Evolutionary conservation across 805 yeast genomes (phyloP), one percentile per base, ranked within the genome.

Genomic region (Wickerhamomyces canadensis): DNA sequence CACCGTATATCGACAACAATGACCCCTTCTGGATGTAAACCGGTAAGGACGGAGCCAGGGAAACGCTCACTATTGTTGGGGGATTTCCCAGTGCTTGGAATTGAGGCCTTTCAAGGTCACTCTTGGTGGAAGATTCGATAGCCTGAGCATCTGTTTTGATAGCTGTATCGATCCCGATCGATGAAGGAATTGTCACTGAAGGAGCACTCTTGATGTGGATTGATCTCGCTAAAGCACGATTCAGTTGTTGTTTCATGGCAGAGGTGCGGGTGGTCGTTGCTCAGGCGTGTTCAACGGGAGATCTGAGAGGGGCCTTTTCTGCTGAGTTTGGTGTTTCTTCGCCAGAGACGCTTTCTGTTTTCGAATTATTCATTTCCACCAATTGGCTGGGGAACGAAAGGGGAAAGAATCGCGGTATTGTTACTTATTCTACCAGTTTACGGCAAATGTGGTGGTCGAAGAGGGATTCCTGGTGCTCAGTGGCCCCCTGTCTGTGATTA

Each of bases 11-110:
- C 3, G 79, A 62, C 34, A 79, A 55, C 22, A 80, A 51, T 0
- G 81, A 64, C 3, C 76, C 73, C 27, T 66, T 61, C 28, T 69
- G 63, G 11, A 77, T 56, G 42, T 64, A 61, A 2, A 76, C 55
- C 0, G 84, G 83, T 1, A 74, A 58, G 0, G 84, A 77, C 1
- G 85, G 78, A 1, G 80, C 78, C n/a, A 74, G 51, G 1, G 66
- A 58, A n/a, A 77, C 53, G 6, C 73, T 62, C 17, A 77, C 55
- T 0, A 76, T 62, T 0, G 77, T 61, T 17, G 73, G 68, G 2
- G 78, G 72, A 5, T 54, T 57, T 6, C 79, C 80, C 38, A 76
- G 47, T 0, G 73, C 59, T 32, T 65, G 57, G 42, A 74, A 64
- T 19, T 55, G 41, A 2, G 68, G 62, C 4, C 42, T 35, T 15